phyloP scores from a whole-genome alignment of 805 yeast genomes.

The Wickerhamomyces kurtzmanii region DNA sequence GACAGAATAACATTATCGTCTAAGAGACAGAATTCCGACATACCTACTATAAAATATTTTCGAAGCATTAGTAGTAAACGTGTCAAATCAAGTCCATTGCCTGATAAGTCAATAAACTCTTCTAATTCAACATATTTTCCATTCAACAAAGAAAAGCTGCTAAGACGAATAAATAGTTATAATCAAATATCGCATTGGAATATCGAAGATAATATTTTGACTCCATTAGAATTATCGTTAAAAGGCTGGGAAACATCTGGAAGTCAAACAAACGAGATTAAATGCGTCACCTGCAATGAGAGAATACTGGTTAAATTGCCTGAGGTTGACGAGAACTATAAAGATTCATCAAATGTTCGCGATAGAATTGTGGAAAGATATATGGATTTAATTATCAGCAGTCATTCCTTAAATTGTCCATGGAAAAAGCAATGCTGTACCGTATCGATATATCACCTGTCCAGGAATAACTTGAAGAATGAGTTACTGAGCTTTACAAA shows the following conservation, averaged over 20 bases:
- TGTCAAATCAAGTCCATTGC: background rate
- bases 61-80: background rate
- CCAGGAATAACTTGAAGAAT: conserved; percentile 4
- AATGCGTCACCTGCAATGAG: conserved; percentile 23
- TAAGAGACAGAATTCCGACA: too few relatives aligned
- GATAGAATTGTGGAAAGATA: conserved; percentile 4
- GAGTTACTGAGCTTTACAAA: conserved; percentile 3
- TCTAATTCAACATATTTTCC: too few relatives aligned
- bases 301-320: conserved; percentile 18
- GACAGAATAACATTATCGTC: too few relatives aligned
- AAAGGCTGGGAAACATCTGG: conserved; percentile 41
- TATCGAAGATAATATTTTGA: conserved; percentile 20
- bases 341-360: conserved; percentile 1
- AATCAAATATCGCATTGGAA: conserved; percentile 40
- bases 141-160: conserved; percentile 22
- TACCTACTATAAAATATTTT: background rate
- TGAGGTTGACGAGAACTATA: conserved; percentile 5
- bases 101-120: too few relatives aligned
- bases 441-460: conserved; percentile 8
- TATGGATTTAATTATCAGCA: conserved; percentile 4
- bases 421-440: conserved; percentile 13
- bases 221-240: conserved; percentile 37
- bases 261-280: conserved; percentile 20
- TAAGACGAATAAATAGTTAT: conserved; percentile 32
- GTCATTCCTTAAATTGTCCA: conserved; percentile 13